These are phyloP conservation scores for Komagataea norvegica DNA, from an alignment of 1,139 yeast species.

Conservation along the genomic window DNA sequence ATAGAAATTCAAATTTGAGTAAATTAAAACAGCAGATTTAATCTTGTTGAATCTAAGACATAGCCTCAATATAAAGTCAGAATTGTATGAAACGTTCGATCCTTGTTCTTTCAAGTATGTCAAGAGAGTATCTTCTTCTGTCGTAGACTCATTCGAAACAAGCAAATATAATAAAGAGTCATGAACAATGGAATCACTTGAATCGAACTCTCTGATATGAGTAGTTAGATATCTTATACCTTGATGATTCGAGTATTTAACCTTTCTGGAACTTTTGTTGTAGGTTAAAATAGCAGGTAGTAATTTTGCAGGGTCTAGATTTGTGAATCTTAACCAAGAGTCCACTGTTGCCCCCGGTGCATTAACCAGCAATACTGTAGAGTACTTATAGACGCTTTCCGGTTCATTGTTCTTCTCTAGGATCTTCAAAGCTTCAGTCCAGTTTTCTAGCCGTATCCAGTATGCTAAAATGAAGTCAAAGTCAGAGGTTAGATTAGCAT, in stretches of 20 bases:
- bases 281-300: constrained; percentile 75
- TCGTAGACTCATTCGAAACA: constrained; percentile 46
- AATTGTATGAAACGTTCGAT: constrained; percentile 43
- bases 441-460: constrained; percentile 63
- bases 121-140: constrained; percentile 40
- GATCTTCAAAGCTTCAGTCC: constrained; percentile 67
- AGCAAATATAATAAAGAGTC: constrained; percentile 71
- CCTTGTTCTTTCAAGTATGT: constrained; percentile 42
- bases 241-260: constrained; percentile 45
- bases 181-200: constrained; percentile 51
- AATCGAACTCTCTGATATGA: constrained; percentile 49
- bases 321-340: constrained; percentile 59
- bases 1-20: constrained; percentile 60
- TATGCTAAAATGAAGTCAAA: constrained; percentile 62
- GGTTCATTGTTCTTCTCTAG: constrained; percentile 47
- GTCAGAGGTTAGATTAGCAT: constrained; percentile 67
- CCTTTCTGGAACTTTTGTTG: constrained; percentile 35
- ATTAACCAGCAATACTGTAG: constrained; percentile 65
- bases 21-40: constrained; percentile 66
- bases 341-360: constrained; percentile 68
- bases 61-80: constrained; percentile 70
- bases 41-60: constrained; percentile 58
- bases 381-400: constrained; percentile 54
- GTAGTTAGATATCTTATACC: constrained; percentile 61
- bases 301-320: constrained; percentile 39